Evolutionary conservation across 768 basidiomycete genomes (phyloP), one percentile per base, ranked within the genome.

Genomic region (Leccinellum rugosiceps): DNA sequence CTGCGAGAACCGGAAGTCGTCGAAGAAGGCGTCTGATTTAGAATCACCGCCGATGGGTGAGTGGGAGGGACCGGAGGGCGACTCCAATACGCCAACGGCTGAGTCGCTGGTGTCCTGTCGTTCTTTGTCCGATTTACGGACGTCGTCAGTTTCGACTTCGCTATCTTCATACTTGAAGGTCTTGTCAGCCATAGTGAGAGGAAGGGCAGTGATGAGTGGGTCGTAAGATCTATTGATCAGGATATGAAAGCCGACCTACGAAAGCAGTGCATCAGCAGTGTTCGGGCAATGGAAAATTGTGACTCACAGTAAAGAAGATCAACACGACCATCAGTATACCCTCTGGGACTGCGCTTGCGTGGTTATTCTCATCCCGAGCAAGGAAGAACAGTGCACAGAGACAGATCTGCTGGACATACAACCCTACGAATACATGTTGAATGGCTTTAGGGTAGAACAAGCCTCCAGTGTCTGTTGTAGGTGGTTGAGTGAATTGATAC

Each of bases 371-470:
- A 61, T 93, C 74, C 53, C 75, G 77, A 1, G 87, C 83, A 8
- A 99, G 80, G 87, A 99, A 98, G 82, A 98, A 97, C 59, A 98
- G 75, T 4, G 90, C 91, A 31, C 82, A 81, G 34, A 97, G 76
- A 69, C 90, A 94, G 50, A 98, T 66, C 49, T 97, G 87, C 70
- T 95, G 84, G 46, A 99, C 80, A 69, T 99, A 99, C 69, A 98
- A 65, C 3, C 96, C 97, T 21, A 94, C 92, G 62, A 98, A 98
- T 30, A 96, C 68, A 67, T 98, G 97, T 50, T 91, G 86, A 26
- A 98, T 83, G 5, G 97, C 96, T 72, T 87, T 91, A 23, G 95
- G 95, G 80, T 94, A 98, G 79, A 97, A 98, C 50, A 92, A 69
- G 0, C 97, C 97, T 35, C 96, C 96, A 0, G 94, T 96, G 55